These are phyloP conservation scores for Mallotus repandus DNA, from an alignment of 441 rosid species.

Conservation along the genomic window DNA sequence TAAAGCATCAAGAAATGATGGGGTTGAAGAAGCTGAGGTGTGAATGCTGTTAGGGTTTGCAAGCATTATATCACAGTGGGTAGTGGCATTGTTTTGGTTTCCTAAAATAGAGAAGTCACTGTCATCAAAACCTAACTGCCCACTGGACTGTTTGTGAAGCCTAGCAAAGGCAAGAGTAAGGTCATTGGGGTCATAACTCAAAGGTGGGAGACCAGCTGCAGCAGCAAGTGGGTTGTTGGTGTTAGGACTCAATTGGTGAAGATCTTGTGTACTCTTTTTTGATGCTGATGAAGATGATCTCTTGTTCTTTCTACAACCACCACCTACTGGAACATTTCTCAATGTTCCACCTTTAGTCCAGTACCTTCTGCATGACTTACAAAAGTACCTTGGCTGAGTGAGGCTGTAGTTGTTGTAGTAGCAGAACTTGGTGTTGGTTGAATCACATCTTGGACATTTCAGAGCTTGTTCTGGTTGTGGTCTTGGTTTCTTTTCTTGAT, in stretches of 20 bases:
- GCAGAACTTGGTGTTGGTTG: conserved; percentile 89
- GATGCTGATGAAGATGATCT: conserved; percentile 55
- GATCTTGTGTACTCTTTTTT: conserved; percentile 43
- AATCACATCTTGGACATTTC: conserved; percentile 86
- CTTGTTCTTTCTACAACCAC: conserved; percentile 82
- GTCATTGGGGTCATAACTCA: conserved; percentile 57
- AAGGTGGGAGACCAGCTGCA: conserved; percentile 28
- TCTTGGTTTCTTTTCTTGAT: conserved; percentile 55
- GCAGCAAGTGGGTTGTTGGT: conserved; percentile 29
- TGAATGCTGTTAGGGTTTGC: conserved; percentile 34
- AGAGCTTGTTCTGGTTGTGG: conserved; percentile 78
- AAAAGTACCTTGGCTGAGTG: conserved; percentile 87
- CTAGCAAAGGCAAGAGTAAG: conserved; percentile 62
- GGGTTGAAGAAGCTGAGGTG: conserved; percentile 23
- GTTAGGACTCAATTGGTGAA: conserved; percentile 26
- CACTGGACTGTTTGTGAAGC: conserved; percentile 52
- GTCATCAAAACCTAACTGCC: conserved; percentile 50
- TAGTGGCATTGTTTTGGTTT: conserved; percentile 19
- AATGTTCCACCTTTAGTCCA: conserved; percentile 97
- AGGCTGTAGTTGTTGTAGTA: conserved; percentile 98
- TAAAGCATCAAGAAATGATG: conserved; percentile 38
- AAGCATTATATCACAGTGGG: conserved; percentile 34
- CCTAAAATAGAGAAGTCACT: conserved; percentile 44
- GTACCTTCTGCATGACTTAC: conserved; percentile 88
- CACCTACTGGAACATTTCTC: conserved; percentile 88